Base-by-base conservation (phyloP, 1,139 yeast genomes). In the Nadsonia starkeyi-henricii region DNA sequence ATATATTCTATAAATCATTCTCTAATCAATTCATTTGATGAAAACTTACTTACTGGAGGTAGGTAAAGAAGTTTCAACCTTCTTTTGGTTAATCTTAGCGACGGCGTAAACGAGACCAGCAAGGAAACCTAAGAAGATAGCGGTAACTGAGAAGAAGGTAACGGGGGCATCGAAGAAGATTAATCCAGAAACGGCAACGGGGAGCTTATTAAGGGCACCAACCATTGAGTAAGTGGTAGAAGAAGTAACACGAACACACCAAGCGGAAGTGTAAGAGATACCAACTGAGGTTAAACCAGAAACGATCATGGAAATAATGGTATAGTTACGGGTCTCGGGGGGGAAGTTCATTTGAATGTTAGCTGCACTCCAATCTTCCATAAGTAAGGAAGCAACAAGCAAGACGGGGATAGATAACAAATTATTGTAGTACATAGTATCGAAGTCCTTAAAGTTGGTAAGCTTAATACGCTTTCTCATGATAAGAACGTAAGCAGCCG, bases 211-310 rank as follows among this genome's bases (percentile, higher is more conserved):
- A 68, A 91, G 78, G 49, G 98, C 98, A 64, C 98, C 98, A 55
- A 91, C 97, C 98, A 91, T 91, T 48, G 96, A 85, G 72, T 91
- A 91, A 50, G 98, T 91, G 52, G 98, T 91, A 36, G 97, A 88
- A 19, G 96, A 86, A 44, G 98, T 93, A 55, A 89, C 97, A 72
- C 98, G 85, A 54, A 91, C 95, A 78, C 98, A 91, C 98, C 98
- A 91, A 53, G 96, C 98, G 30, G 97, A 86, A 68, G 96, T 86
- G 76, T 93, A 91, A 45, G 97, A 88, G 64, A 93, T 91, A 69
- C 95, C 96, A 51, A 91, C 94, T 36, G 97, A 83, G 43, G 95
- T 83, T 57, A 85, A 76, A 66, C 98, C 98, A 45, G 96, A 85
- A 62, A 89, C 76, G 55, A 91, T 61, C 95, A 93, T 89, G 57